Evolutionary conservation across 2,329 filamentous ascomycete species (phyloP), one percentile per base, ranked within the genome.

Genomic region (Nemania sp.): DNA sequence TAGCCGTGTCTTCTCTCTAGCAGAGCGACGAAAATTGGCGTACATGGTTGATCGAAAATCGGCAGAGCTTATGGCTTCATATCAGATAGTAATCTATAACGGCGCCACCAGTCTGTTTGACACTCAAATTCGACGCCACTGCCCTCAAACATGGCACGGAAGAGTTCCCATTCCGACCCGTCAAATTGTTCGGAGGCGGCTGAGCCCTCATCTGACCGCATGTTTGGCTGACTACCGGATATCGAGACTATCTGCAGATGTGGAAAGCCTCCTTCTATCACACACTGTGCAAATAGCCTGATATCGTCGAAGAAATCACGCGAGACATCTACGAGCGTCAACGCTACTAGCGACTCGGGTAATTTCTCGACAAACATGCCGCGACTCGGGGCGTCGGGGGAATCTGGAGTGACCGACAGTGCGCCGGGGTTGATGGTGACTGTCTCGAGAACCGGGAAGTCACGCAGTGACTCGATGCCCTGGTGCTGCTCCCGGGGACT

Each of bases 381-480:
- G 35, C 56, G 49, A 15, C 27, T 22, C 5, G 55, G 57, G 1
- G 58, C 29, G 47, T 59, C 64, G 38, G 62, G 43, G 26, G 61
- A 5, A 32, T 26, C 18, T 2, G 49, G 29, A 18, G 29, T 38
- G 0, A 22, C 32, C 26, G 61, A 65, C 32, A 72, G 32, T 32
- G 66, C 68, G 62, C 64, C 68, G 2, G 68, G 70, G 52, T 70
- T 72, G 35, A 72, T 66, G 38, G 66, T 67, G 6, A 72, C 64
- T 20, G 45, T 32, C 54, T 70, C 63, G 47, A 72, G 70, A 15
- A 52, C 58, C 1, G 66, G 60, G 54, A 72, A 70, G 41, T 66
- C 68, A 27, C 68, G 68, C 35, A 72, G 68, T 13, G 70, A 63
- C 24, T 70, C 63, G 57, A 72, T 72, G 49, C 70, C 65, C 49